phyloP scores from a whole-genome alignment of 1,284 basidiomycete species.

The Microbotryum intermedium region DNA sequence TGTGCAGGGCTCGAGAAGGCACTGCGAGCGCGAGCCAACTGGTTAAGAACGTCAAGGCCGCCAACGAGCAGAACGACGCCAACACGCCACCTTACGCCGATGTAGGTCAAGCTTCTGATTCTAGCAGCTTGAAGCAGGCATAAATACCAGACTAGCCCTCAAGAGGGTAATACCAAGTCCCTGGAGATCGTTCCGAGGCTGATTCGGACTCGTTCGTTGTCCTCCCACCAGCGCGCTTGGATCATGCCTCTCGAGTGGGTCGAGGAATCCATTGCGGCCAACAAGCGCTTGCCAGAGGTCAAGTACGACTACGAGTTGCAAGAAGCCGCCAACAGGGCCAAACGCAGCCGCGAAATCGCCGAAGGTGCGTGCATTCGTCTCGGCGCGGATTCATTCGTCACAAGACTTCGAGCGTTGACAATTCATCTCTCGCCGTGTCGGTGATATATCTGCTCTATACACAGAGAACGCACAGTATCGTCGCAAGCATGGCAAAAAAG shows the following conservation, averaged over 20 bases:
- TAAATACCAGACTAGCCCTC: background rate
- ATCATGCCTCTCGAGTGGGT: slow-evolving; percentile 2
- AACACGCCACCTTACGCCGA: background rate
- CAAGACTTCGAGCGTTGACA: background rate
- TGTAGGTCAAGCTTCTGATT: background rate
- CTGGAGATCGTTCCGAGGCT: background rate
- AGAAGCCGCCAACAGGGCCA: background rate
- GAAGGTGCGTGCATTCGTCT: background rate
- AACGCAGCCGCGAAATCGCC: background rate
- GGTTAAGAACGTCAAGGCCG: background rate
- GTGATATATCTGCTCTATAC: no score
- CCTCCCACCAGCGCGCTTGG: background rate
- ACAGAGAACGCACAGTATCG: background rate
- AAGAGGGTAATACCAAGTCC: background rate
- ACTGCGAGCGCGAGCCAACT: background rate
- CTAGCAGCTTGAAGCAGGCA: background rate
- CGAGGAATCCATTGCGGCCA: background rate
- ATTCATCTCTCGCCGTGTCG: background rate
- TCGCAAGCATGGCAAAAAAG: background rate
- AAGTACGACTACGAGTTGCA: slow-evolving; percentile 2
- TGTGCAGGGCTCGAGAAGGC: background rate
- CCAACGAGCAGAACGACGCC: background rate
- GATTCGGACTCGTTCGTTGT: background rate
- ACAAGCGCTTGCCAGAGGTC: background rate
- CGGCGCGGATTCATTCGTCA: background rate